A percentile compares a stretch with the other conserved stretches of the same genome.
These are phyloP conservation scores for Colletotrichum phormii DNA, from an alignment of 2,329 filamentous ascomycete genomes.

Conservation along the genomic window DNA sequence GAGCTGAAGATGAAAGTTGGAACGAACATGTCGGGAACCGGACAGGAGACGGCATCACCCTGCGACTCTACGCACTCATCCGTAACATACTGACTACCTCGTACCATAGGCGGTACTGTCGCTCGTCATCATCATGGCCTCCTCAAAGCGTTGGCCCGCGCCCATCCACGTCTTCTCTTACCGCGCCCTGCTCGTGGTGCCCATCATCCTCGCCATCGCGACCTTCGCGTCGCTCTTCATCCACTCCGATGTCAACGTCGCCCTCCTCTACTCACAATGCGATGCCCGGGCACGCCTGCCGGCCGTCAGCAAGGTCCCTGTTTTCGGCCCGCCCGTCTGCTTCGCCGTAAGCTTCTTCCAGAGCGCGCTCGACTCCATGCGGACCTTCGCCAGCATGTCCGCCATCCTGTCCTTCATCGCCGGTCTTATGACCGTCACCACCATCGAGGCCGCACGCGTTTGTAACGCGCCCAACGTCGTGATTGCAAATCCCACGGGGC, in stretches of 20 bases:
- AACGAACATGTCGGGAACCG: not conserved
- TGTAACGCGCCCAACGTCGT: constrained; percentile 51
- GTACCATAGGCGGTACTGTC: not conserved
- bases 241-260: constrained; percentile 62
- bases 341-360: constrained; percentile 64
- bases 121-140: not conserved
- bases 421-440: constrained; percentile 60
- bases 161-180: constrained; percentile 66
- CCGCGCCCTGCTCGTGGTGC: constrained; percentile 63
- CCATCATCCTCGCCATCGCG: constrained; percentile 57
- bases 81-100: not conserved
- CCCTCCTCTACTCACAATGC: constrained; percentile 66
- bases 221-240: constrained; percentile 56
- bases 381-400: constrained; percentile 54
- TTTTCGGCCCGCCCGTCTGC: constrained; percentile 59
- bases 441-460: constrained; percentile 61
- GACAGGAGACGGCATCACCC: not conserved
- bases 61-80: not conserved
- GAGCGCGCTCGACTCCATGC: constrained; percentile 54
- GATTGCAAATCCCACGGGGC: constrained; percentile 51
- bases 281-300: constrained; percentile 60
- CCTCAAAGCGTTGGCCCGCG: constrained; percentile 44
- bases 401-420: constrained; percentile 57
- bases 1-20: not conserved
- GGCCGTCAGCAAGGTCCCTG: constrained; percentile 55